Percentiles rank a stretch among this genome's conserved stretches.
phyloP scores from a whole-genome alignment of 192 early-diverging fungal species.

The Linnemannia schmuckeri region DNA sequence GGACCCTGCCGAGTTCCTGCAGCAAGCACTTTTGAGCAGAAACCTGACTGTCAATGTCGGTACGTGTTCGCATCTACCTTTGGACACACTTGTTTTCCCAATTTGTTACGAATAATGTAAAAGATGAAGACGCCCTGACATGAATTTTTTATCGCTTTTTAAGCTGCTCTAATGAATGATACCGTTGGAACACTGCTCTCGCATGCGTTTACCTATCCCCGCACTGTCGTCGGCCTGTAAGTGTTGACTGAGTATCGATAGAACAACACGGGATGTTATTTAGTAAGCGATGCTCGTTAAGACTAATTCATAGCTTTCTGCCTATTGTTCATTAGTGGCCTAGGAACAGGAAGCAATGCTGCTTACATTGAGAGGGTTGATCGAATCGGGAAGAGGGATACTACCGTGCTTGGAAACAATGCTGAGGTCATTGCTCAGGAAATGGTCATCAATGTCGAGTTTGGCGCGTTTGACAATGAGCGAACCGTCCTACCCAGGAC shows the following conservation, averaged over 20 bases:
- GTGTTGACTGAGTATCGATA: not conserved
- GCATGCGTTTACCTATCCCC: conserved; percentile 82
- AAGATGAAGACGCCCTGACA: no score
- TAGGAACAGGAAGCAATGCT: conserved; percentile 96
- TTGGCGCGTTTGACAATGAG: conserved; percentile 94
- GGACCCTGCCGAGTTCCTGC: conserved; percentile 86
- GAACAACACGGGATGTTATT: not conserved
- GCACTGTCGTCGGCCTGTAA: conserved; percentile 80
- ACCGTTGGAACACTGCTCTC: conserved; percentile 93
- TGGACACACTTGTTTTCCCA: not conserved
- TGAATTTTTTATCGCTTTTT: no score
- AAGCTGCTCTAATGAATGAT: conserved; percentile 90
- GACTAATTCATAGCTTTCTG: not conserved
- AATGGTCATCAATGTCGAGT: conserved; percentile 98
- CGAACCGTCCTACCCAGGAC: conserved; percentile 84
- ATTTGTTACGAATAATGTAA: no score
- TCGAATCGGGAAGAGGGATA: conserved; percentile 61
- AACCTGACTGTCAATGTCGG: conserved; percentile 75
- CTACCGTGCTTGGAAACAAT: not conserved
- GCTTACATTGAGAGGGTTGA: conserved; percentile 88
- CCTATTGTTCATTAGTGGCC: conserved; percentile 58
- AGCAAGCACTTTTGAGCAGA: conserved; percentile 77
- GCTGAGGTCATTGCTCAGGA: conserved; percentile 18
- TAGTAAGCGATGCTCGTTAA: not conserved
- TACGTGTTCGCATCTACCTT: not conserved